Conservation (phyloP, 2,329 filamentous ascomycete genomes). For the Beauveria bassiana region DNA sequence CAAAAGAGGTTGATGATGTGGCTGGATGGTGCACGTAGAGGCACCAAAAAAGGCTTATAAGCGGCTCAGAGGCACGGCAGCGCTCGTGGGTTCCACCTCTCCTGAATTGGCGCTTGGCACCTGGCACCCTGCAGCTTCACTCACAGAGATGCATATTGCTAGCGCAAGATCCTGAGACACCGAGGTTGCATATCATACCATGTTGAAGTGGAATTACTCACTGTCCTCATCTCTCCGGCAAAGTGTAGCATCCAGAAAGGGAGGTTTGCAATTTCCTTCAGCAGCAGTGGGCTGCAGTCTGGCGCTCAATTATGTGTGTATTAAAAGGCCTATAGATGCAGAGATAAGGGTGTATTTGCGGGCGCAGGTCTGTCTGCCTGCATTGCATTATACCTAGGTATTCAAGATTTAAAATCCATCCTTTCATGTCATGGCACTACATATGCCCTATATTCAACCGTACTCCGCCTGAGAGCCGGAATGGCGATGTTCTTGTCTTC, state of each 20-base stretch:
- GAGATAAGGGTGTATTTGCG: not conserved
- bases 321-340: slow-evolving; percentile 10
- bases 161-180: not conserved
- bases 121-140: not conserved
- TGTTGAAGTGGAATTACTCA: no score
- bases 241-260: not conserved
- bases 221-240: not conserved
- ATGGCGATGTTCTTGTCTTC: not conserved
- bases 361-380: not conserved
- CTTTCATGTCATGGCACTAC: slow-evolving; percentile 5
- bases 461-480: not conserved
- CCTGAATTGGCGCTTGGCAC: not conserved
- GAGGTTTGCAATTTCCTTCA: not conserved
- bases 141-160: not conserved
- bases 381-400: not conserved
- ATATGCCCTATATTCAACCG: slow-evolving; percentile 4
- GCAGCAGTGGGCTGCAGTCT: no score
- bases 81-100: not conserved
- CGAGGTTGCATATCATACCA: no score
- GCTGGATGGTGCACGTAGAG: not conserved
- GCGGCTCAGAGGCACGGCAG: not conserved
- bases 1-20: slow-evolving; percentile 5
- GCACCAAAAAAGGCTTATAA: not conserved
- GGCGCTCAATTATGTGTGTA: not conserved
- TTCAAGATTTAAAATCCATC: not conserved